Evolutionary conservation across 495 filamentous ascomycete species (phyloP), one percentile per base, ranked within the genome.

Genomic region (Rhypophila decipiens): DNA sequence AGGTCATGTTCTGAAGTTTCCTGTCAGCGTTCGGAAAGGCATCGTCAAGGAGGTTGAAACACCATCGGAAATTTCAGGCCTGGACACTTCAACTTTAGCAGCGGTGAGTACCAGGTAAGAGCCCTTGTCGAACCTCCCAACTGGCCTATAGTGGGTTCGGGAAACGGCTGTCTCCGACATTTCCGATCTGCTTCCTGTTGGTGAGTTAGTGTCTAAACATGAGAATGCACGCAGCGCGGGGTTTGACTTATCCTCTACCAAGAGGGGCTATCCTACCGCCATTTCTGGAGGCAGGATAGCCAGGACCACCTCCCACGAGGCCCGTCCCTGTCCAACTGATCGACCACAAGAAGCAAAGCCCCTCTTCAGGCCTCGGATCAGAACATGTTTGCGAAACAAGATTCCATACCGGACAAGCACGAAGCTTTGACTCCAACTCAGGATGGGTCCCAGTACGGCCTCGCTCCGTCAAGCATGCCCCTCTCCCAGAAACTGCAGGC

Each of bases 391-490:
- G n/a, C n/a, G n/a, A n/a, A n/a, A n/a, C n/a, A n/a, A n/a, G n/a
- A n/a, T n/a, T n/a, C n/a, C n/a, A 39, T 46, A 38, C 62, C 78
- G 71, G 88, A 94, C 87, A 93, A 90, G 89, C 78, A 66, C 89
- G 70, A 87, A 82, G 70, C 89, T 89, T 90, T 95, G 89, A 95
- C 80, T 73, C 88, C 86, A 88, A 89, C 87, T 82, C 86, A 57
- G 82, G 86, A 90, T 88, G 90, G 87, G 88, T 88, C 89, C 89
- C 75, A 69, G 53, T 39, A 35, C 46, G 51, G 56, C 50, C 51
- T 49, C 34, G 11, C 39, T 15, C 23, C 19, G 5, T 21, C 41
- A 34, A 15, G 19, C n/a, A n/a, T n/a, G 34, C 46, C 55, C 36
- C 60, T 55, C 47, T 47, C 50, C 38, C 22, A 15, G 44, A 34